These are phyloP conservation scores for Neurospora sp. DNA, from an alignment of 495 filamentous ascomycete genomes.

Conservation along the genomic window DNA sequence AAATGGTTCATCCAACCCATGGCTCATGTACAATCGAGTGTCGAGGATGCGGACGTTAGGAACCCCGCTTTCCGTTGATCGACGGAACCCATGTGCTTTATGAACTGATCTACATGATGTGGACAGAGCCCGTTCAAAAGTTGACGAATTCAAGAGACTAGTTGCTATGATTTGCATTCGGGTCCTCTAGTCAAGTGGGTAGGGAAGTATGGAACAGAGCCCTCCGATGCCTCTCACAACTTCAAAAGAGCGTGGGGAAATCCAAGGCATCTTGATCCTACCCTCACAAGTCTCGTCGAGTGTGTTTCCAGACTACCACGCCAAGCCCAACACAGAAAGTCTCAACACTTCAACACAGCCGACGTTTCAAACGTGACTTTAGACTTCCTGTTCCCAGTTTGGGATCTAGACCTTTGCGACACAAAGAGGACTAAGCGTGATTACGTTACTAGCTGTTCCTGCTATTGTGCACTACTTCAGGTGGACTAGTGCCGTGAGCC, in stretches of 20 bases:
- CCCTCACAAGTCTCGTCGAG: neutral
- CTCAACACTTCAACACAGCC: neutral
- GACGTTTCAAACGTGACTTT: neutral
- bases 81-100: neutral
- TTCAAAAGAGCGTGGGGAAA: neutral
- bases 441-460: neutral
- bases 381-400: neutral
- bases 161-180: neutral
- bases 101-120: neutral
- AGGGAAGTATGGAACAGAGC: neutral
- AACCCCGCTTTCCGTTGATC: neutral
- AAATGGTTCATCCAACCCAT: neutral
- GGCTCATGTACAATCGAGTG: neutral
- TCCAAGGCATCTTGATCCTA: neutral
- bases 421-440: neutral
- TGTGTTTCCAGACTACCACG: neutral
- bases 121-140: neutral
- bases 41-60: neutral
- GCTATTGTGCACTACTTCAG: neutral
- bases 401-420: neutral
- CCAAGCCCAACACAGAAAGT: neutral
- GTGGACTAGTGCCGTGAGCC: neutral
- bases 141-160: neutral
- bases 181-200: neutral
- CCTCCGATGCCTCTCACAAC: neutral